Base-by-base conservation (phyloP, 208 protist species). In the Acanthamoeba triangularis region DNA sequence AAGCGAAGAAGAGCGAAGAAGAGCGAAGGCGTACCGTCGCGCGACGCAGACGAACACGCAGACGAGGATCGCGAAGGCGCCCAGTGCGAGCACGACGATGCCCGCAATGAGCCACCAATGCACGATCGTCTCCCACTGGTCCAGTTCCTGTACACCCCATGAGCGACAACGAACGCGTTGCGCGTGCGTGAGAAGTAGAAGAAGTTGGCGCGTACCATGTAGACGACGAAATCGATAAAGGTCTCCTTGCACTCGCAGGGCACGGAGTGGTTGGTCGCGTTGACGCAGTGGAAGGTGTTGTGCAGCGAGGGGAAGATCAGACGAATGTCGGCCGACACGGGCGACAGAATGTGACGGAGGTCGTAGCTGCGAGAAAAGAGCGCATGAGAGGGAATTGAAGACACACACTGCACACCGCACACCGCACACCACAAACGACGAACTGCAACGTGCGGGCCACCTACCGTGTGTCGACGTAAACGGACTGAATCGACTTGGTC, bases 401-500 rank as follows among this genome's bases (percentile, higher is more conserved):
- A 52, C 49, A 52, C 49, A 52, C 49, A 52, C 49, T n/a, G 11
- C 49, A 52, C 49, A 52, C 49, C 49, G 11, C 49, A 52, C 49
- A 54, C 49, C 49, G 10, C 49, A 8, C 49, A 54, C 49, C 3
- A 54, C 49, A 8, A 10, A 54, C 49, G 49, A 54, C 13, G 49
- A 54, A 18, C 49, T 18, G 14, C 14, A 54, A 54, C 13, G 49
- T 11, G 49, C 10, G 7, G 65, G 69, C 7, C 11, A 37, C 37
- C 14, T 44, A 78, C 69, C 69, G 23, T n/a, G 69, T 78, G 20
- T 78, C 69, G 16, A 78, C 69, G 37, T 78, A 78, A 44, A 78
- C 69, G 30, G 69, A 78, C 37, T 41, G 37, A 44, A 78, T n/a
- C 13, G 69, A 78, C 37, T 41, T 30, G 30, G 37, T 78, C 30